phyloP scores from a whole-genome alignment of 2,329 filamentous ascomycete species.

The Mariannaea elegans region DNA sequence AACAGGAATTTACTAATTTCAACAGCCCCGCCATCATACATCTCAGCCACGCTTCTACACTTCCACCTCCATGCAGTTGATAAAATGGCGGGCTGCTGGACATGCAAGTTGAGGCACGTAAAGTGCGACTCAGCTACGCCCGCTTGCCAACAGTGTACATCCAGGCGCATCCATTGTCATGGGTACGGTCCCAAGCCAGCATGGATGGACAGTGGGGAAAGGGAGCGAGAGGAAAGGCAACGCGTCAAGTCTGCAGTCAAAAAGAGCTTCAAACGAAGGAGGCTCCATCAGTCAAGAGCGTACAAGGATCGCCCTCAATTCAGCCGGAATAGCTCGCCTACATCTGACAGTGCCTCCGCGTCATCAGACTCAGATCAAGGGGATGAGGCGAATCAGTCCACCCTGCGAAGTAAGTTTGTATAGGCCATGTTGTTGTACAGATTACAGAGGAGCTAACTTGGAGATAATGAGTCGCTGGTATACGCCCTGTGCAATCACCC shows the following conservation, averaged over 20 bases:
- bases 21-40: background rate
- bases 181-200: constrained; percentile 4
- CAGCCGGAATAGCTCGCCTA: no score
- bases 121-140: constrained; percentile 4
- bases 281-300: background rate
- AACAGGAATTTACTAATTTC: background rate
- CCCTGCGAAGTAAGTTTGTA: no score
- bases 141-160: constrained; percentile 1
- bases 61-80: no score
- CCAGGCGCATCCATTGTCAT: background rate
- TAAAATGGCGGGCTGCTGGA: background rate
- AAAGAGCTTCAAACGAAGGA: background rate
- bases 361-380: background rate
- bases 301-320: background rate
- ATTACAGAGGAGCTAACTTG: no score
- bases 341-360: background rate
- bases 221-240: background rate
- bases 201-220: constrained; percentile 8
- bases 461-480: no score
- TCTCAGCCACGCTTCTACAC: background rate
- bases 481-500: background rate
- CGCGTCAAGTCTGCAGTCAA: background rate
- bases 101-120: background rate
- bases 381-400: no score
- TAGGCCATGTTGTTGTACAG: no score